Conservation (phyloP, 2,329 filamentous ascomycete species). For the Tolypocladium album region DNA sequence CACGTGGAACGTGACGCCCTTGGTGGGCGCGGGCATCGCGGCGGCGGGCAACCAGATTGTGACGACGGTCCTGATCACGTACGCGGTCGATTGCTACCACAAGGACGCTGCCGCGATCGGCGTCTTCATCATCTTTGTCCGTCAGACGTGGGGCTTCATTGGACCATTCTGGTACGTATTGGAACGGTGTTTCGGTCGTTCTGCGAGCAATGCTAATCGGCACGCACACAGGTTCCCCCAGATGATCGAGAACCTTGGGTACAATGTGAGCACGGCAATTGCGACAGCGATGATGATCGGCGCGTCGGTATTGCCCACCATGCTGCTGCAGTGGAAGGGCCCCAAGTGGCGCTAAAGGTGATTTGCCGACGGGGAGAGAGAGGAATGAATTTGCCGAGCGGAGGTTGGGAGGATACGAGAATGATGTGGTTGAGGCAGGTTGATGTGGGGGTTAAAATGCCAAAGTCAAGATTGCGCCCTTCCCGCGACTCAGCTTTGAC, state of each 20-base stretch:
- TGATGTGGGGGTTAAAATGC: background rate
- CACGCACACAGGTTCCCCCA: constrained; percentile 1
- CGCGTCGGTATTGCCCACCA: constrained; percentile 1
- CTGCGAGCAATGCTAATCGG: background rate
- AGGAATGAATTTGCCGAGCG: background rate
- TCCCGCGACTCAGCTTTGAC: background rate
- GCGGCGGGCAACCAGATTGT: constrained; percentile 49
- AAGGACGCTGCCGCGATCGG: constrained; percentile 42
- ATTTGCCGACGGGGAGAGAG: background rate
- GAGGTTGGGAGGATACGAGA: background rate
- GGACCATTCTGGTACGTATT: constrained; percentile 17
- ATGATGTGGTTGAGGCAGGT: background rate
- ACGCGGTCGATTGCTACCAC: constrained; percentile 46
- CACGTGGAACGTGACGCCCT: constrained; percentile 45
- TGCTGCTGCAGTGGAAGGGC: constrained; percentile 1
- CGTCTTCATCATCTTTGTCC: constrained; percentile 46
- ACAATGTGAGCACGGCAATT: background rate
- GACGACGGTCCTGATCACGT: constrained; percentile 49
- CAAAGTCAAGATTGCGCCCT: background rate
- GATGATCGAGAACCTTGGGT: constrained; percentile 3
- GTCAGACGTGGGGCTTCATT: constrained; percentile 43
- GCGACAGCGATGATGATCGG: constrained; percentile 1
- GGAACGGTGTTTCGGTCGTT: too few relatives aligned
- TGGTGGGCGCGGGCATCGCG: constrained; percentile 40
- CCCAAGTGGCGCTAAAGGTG: background rate